Base-by-base conservation (phyloP, 805 yeast species). In the Starmerella potacharoeniae region DNA sequence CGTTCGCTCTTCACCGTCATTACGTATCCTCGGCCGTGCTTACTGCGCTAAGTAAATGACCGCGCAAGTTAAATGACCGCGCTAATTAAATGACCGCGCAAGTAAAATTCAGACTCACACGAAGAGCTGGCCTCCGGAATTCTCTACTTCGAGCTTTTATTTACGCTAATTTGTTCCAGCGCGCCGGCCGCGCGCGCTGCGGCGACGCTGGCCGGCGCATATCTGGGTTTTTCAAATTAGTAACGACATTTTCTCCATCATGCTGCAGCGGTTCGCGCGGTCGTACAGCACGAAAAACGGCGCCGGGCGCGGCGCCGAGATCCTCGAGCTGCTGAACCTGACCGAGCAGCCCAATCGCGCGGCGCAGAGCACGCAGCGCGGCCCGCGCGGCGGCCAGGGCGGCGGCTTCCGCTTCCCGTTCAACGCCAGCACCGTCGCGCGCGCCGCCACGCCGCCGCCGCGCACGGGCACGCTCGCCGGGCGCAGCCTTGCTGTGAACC, bases 401-500 rank as follows among this genome's bases (percentile, higher is more conserved):
- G 29, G 28, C 22, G 49, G 49, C 8, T 29, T 46, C 31, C 49
- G 49, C 16, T 28, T 46, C 33, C 49, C 49, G 9, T 46, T 46
- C 30, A 46, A 46, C 49, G 49, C 49, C n/a, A 33, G 39, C 49
- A 46, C 49, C 22, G 31, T 46, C 6, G 49, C 49, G 37, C 49
- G 50, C 31, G 35, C 47, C 37, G 44, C 52, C 39, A 16, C 45
- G 45, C 53, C 57, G 43, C 60, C 64, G 14, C 69, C 69, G 10
- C 62, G 71, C 36, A 66, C 70, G 8, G 71, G 71, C 14, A 57
- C 57, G 28, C 54, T 59, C 50, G 71, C 66, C n/a, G 69, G 71
- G 35, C 65, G 71, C 42, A 57, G 64, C 16, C 65, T 64, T 16
- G 51, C 60, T 2, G 70, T 68, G 6, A 33, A 49, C 40, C 56